Conservation (phyloP, 805 yeast genomes). For the Pichia scutulata region DNA sequence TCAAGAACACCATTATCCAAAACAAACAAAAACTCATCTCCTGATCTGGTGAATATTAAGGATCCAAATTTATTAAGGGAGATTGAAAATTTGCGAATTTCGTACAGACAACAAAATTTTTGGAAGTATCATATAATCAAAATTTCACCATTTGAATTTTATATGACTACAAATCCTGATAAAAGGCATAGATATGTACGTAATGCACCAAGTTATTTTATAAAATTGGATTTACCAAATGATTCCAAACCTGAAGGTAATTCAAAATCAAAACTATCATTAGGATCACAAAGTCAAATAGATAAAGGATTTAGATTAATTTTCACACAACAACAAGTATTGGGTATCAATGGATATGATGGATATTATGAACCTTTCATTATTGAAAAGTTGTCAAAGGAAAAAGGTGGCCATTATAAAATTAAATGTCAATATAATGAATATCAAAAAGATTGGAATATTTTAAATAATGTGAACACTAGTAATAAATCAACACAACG, state of each 20-base stretch:
- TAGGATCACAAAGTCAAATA: conserved; percentile 6
- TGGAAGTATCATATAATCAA: conserved; percentile 61
- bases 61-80: conserved; percentile 5
- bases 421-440: conserved; percentile 14
- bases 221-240: conserved; percentile 30
- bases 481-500: background rate
- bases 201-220: conserved; percentile 56
- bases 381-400: conserved; percentile 18
- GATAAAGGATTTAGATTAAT: conserved; percentile 27
- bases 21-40: background rate
- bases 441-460: conserved; percentile 12
- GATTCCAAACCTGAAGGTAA: background rate
- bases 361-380: conserved; percentile 12
- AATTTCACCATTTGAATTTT: conserved; percentile 43
- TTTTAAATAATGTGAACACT: conserved; percentile 7
- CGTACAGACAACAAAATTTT: conserved; percentile 25
- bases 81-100: conserved; percentile 3
- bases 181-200: conserved; percentile 50
- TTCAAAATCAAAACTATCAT: background rate
- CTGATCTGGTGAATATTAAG: background rate
- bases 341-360: conserved; percentile 10
- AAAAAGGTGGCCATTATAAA: conserved; percentile 16
- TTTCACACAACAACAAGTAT: conserved; percentile 22
- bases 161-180: conserved; percentile 63
- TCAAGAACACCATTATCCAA: conserved; percentile 3